These are phyloP conservation scores for Biscutella laevigata DNA, from an alignment of 441 rosid species.

Conservation along the genomic window DNA sequence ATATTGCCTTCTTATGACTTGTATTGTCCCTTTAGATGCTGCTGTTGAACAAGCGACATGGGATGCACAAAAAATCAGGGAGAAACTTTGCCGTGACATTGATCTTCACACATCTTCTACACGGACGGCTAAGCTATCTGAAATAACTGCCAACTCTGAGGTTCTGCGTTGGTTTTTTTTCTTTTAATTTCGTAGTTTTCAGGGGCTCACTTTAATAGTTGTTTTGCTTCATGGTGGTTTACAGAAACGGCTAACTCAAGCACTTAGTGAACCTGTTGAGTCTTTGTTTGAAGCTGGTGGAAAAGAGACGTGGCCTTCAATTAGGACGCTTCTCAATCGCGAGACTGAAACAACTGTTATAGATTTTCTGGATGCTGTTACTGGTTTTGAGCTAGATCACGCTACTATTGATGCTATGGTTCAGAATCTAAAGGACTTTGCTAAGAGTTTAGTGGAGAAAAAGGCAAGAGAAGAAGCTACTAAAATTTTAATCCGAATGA, in stretches of 20 bases:
- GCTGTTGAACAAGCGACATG: conserved; percentile 48
- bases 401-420: conserved; percentile 36
- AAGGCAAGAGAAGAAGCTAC: conserved; percentile 79
- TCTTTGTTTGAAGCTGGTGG: conserved; percentile 58
- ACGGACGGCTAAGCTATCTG: conserved; percentile 44
- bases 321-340: conserved; percentile 57
- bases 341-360: conserved; percentile 47
- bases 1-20: not conserved
- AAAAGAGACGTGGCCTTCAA: conserved; percentile 60
- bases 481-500: conserved; percentile 63
- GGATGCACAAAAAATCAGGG: conserved; percentile 58
- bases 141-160: conserved; percentile 45
- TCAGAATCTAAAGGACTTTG: conserved; percentile 39
- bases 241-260: conserved; percentile 51
- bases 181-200: conserved; percentile 6
- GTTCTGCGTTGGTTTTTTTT: conserved; percentile 26
- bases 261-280: conserved; percentile 49
- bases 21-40: conserved; percentile 46
- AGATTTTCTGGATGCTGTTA: conserved; percentile 37
- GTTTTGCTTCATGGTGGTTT: conserved; percentile 16
- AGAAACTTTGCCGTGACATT: conserved; percentile 57
- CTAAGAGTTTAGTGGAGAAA: conserved; percentile 56
- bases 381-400: conserved; percentile 62
- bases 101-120: conserved; percentile 43
- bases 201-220: not conserved